Evolutionary conservation across 495 filamentous ascomycete species (phyloP).

Genomic region (Aspergillus saccharolyticus): DNA sequence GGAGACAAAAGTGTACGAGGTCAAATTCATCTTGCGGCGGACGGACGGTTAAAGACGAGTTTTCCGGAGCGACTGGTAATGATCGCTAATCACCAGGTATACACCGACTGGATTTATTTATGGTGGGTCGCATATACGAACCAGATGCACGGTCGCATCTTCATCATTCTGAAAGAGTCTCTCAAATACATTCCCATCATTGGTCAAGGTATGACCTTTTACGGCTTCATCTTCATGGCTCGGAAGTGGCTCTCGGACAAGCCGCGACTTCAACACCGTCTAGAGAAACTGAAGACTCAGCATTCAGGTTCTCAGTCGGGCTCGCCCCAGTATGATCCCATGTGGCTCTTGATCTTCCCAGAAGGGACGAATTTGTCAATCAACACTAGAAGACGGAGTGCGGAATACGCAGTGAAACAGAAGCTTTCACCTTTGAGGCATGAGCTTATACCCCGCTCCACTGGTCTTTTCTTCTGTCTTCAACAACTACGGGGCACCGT

Average conservation of each 20-base stretch:
- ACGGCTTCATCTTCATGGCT: constrained; percentile 65
- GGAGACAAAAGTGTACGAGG: constrained; percentile 56
- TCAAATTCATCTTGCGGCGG: constrained; percentile 48
- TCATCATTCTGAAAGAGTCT: constrained; percentile 65
- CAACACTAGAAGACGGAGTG: constrained; percentile 53
- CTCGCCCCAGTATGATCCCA: constrained; percentile 51
- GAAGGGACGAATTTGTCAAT: constrained; percentile 62
- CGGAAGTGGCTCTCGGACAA: constrained; percentile 63
- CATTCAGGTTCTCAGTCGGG: constrained; percentile 48
- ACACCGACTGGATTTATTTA: constrained; percentile 68
- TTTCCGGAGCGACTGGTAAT: constrained; percentile 60
- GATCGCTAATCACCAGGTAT: constrained; percentile 66
- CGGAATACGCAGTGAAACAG: constrained; percentile 52
- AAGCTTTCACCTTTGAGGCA: constrained; percentile 50
- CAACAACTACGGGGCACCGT: constrained; percentile 56
- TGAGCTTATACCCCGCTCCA: constrained; percentile 56
- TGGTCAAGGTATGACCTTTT: constrained; percentile 64
- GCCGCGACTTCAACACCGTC: constrained; percentile 51
- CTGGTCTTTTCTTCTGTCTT: constrained; percentile 59
- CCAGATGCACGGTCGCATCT: constrained; percentile 62
- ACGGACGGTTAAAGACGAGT: constrained; percentile 50
- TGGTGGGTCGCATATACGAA: constrained; percentile 67
- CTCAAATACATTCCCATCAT: constrained; percentile 60
- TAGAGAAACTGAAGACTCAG: constrained; percentile 52
- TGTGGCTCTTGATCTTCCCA: constrained; percentile 69